phyloP scores from a whole-genome alignment of 345 rosid species.

The Conringia planisiliqua region DNA sequence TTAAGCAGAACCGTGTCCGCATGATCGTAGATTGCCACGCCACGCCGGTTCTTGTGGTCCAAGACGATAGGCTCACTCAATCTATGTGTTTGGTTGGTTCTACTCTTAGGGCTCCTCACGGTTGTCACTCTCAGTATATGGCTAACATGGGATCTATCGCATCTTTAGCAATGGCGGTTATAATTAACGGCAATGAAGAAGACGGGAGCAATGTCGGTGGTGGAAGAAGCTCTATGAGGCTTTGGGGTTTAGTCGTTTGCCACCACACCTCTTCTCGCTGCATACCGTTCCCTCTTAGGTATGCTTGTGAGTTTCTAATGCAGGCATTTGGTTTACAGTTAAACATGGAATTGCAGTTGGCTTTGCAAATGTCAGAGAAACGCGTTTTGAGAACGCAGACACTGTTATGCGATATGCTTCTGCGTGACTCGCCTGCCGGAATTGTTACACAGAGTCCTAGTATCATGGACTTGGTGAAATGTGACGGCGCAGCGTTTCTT shows the following conservation, averaged over 20 bases:
- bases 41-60: conserved; percentile 53
- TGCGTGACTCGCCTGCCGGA: conserved; percentile 92
- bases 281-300: conserved; percentile 89
- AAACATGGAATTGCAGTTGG: conserved; percentile 97
- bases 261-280: conserved; percentile 92
- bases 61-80: conserved; percentile 76
- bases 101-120: conserved; percentile 95
- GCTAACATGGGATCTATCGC: conserved; percentile 92
- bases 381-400: conserved; percentile 92
- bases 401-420: conserved; percentile 93
- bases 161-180: conserved; percentile 85
- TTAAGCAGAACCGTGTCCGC: conserved; percentile 92
- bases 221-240: conserved; percentile 69
- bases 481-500: conserved; percentile 94
- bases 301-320: conserved; percentile 98
- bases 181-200: conserved; percentile 82
- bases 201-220: conserved; percentile 47
- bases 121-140: conserved; percentile 97
- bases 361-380: conserved; percentile 80
- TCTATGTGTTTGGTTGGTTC: conserved; percentile 96
- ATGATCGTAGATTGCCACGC: conserved; percentile 95
- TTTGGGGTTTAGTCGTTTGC: conserved; percentile 99
- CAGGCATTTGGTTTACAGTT: conserved; percentile 96
- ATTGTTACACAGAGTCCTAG: conserved; percentile 96
- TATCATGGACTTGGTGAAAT: conserved; percentile 92